A percentile compares a stretch with the other conserved stretches of the same genome.
These are phyloP conservation scores for Agaricales sp. DNA, from an alignment of 1,284 basidiomycete species.

Conservation along the genomic window DNA sequence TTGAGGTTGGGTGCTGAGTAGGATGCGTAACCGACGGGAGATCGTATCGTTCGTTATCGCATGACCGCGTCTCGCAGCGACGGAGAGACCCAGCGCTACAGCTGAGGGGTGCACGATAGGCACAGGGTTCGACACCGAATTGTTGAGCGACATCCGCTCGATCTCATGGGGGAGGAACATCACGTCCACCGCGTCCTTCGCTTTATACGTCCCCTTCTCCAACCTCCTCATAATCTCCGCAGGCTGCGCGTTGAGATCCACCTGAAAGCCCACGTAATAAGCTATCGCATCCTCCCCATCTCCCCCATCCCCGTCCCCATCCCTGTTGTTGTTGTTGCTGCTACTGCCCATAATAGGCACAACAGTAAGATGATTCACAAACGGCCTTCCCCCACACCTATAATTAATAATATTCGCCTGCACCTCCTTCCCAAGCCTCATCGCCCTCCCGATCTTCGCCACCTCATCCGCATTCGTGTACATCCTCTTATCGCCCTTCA, in stretches of 20 bases:
- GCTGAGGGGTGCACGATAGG: neutral
- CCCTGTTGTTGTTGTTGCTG: slow-evolving; percentile 43
- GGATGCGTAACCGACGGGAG: neutral
- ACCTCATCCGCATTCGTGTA: slow-evolving; percentile 69
- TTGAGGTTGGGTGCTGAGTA: neutral
- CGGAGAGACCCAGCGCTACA: neutral
- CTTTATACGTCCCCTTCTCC: slow-evolving; percentile 62
- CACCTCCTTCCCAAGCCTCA: slow-evolving; percentile 73
- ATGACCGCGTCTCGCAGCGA: neutral
- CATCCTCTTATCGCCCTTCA: slow-evolving; percentile 53
- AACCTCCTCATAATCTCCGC: slow-evolving; percentile 73
- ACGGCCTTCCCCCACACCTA: slow-evolving; percentile 75
- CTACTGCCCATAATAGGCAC: slow-evolving; percentile 77
- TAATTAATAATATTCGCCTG: slow-evolving; percentile 88
- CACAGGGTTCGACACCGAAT: neutral
- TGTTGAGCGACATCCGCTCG: neutral
- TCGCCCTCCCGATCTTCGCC: slow-evolving; percentile 51
- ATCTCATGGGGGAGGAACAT: neutral
- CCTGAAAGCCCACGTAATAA: slow-evolving; percentile 90
- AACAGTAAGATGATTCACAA: slow-evolving; percentile 80
- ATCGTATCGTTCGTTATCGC: neutral
- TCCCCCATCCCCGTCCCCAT: slow-evolving; percentile 8
- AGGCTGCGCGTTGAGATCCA: slow-evolving; percentile 83
- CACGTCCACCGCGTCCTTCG: slow-evolving; percentile 30
- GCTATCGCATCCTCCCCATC: slow-evolving; percentile 52